Conservation (phyloP, 805 yeast species). For the Sugiyamaella lignohabitans region DNA sequence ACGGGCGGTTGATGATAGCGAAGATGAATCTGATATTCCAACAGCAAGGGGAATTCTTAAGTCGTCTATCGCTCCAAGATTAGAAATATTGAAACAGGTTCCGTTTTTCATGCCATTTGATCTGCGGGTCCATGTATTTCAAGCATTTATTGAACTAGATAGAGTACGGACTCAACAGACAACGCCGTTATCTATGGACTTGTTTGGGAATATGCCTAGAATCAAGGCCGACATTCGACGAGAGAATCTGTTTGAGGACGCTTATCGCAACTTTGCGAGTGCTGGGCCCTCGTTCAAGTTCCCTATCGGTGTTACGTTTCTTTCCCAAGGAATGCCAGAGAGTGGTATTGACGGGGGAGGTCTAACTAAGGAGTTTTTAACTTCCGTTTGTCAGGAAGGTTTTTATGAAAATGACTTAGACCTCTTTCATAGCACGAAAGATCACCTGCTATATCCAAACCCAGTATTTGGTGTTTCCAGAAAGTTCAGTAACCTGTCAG, state of each 20-base stretch:
- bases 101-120: conserved; percentile 80
- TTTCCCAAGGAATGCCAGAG: conserved; percentile 69
- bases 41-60: not conserved
- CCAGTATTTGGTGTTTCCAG: conserved; percentile 42
- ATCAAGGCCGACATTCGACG: conserved; percentile 55
- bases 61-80: conserved; percentile 21
- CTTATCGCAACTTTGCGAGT: conserved; percentile 48
- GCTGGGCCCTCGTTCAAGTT: conserved; percentile 53
- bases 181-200: conserved; percentile 5
- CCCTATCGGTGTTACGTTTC: conserved; percentile 57
- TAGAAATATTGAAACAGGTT: conserved; percentile 50
- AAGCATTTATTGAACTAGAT: conserved; percentile 53
- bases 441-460: conserved; percentile 69
- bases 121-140: conserved; percentile 67
- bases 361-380: conserved; percentile 81
- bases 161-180: conserved; percentile 1
- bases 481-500: conserved; percentile 5
- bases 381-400: conserved; percentile 62
- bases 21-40: conserved; percentile 18
- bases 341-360: conserved; percentile 98
- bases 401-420: conserved; percentile 39
- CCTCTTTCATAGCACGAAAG: conserved; percentile 40
- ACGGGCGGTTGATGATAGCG: conserved; percentile 21
- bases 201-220: conserved; percentile 15
- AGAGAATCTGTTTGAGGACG: conserved; percentile 67